Evolutionary conservation across 768 basidiomycete genomes (phyloP).

Genomic region (Hygrocybe punicea): DNA sequence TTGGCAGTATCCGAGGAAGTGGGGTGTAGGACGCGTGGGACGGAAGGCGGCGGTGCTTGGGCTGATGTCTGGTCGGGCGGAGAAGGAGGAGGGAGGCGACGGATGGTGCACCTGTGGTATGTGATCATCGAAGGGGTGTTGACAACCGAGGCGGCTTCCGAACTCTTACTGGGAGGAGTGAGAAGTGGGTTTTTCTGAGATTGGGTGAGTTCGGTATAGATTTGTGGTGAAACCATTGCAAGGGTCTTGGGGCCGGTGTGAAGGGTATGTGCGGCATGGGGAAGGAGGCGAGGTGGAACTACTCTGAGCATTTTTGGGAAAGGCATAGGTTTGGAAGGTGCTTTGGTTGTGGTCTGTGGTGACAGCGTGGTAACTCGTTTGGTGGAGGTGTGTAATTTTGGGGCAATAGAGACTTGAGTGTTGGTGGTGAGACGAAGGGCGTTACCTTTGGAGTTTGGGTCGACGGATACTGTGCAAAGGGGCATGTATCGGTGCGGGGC

Average conservation of each 20-base stretch:
- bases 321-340: constrained; percentile 14
- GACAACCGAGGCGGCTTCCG: constrained; percentile 8
- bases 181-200: constrained; percentile 1
- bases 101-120: constrained; percentile 30
- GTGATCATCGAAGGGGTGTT: constrained; percentile 5
- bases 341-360: constrained; percentile 5
- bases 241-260: constrained; percentile 19
- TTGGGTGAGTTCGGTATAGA: constrained; percentile 29
- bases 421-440: constrained; percentile 78
- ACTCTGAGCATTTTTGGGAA: constrained; percentile 45
- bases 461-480: constrained; percentile 52
- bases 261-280: constrained; percentile 6
- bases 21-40: constrained; percentile 3
- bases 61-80: constrained; percentile 35
- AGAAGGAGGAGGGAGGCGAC: constrained; percentile 40
- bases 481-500: not conserved
- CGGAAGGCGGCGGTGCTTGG: constrained; percentile 12
- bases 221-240: constrained; percentile 43
- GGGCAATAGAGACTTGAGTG: constrained; percentile 90
- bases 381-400: constrained; percentile 46
- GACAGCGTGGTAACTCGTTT: constrained; percentile 11
- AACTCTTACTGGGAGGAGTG: not conserved
- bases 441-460: constrained; percentile 47
- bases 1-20: not conserved
- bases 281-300: constrained; percentile 45